Evolutionary conservation across 2,329 filamentous ascomycete genomes (phyloP).

Genomic region (Hymenoscyphus albidus): DNA sequence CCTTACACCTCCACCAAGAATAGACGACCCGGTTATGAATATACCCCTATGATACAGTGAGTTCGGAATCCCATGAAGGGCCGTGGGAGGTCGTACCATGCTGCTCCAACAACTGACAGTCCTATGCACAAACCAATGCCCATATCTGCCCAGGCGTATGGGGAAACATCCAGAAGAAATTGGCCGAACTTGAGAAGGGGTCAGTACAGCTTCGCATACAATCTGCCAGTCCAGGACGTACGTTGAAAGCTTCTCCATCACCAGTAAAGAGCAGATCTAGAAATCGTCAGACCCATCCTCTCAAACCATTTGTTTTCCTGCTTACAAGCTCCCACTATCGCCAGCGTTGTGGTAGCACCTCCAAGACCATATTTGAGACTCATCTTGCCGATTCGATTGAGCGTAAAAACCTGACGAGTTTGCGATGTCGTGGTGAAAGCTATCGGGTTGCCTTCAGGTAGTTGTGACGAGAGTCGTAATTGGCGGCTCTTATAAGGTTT

Average conservation of each 20-base stretch:
- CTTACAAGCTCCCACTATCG: slow-evolving; percentile 77
- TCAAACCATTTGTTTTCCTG: slow-evolving; percentile 35
- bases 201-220: slow-evolving; percentile 25
- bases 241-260: slow-evolving; percentile 93
- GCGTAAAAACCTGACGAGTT: slow-evolving; percentile 9
- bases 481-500: neutral
- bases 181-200: slow-evolving; percentile 65
- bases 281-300: slow-evolving; percentile 25
- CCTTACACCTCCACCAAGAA: slow-evolving; percentile 93
- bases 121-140: slow-evolving; percentile 95
- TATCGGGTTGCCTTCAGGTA: slow-evolving; percentile 15
- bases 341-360: slow-evolving; percentile 63
- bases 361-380: slow-evolving; percentile 68
- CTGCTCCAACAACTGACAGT: slow-evolving; percentile 91
- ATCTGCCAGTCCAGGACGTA: slow-evolving; percentile 41
- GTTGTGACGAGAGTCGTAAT: slow-evolving; percentile 4
- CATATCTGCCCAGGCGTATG: slow-evolving; percentile 86
- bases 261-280: slow-evolving; percentile 98
- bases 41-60: slow-evolving; percentile 69
- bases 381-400: slow-evolving; percentile 48
- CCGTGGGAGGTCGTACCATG: slow-evolving; percentile 62
- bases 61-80: neutral
- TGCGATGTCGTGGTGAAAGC: slow-evolving; percentile 13
- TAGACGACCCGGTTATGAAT: slow-evolving; percentile 96
- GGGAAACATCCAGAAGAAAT: slow-evolving; percentile 91